Percentiles rank a stretch among this genome's conserved stretches.
phyloP scores from a whole-genome alignment of 495 filamentous ascomycete species.

The Cercophora sp. region DNA sequence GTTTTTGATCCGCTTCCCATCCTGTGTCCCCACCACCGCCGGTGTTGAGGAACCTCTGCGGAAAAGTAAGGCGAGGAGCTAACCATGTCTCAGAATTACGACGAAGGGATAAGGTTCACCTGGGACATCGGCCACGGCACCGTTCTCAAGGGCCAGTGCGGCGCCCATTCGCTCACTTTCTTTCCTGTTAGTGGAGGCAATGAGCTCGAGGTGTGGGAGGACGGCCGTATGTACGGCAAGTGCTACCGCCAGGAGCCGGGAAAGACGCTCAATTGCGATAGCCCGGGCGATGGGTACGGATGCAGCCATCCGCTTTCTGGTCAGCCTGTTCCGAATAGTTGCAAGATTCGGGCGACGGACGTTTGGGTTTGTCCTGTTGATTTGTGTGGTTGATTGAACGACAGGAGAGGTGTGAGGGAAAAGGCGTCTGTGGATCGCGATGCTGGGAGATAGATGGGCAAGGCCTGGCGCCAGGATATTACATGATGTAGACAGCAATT shows the following conservation, averaged over 20 bases:
- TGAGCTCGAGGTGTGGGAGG: neutral
- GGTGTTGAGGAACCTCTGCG: too few relatives aligned
- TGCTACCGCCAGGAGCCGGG: neutral
- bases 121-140: neutral
- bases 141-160: neutral
- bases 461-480: too few relatives aligned
- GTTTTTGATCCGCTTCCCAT: too few relatives aligned
- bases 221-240: neutral
- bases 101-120: neutral
- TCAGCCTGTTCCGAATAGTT: neutral
- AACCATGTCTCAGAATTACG: neutral
- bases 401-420: too few relatives aligned
- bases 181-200: neutral
- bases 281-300: neutral
- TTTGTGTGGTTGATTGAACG: neutral
- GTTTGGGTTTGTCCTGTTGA: neutral
- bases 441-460: too few relatives aligned
- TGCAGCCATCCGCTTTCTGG: neutral
- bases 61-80: too few relatives aligned
- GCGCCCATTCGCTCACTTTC: neutral
- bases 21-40: neutral
- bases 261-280: neutral
- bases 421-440: too few relatives aligned
- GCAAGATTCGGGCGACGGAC: neutral
- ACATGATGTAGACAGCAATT: too few relatives aligned